These are phyloP conservation scores for Auriscalpium microsporum DNA, from an alignment of 768 basidiomycete species.

Conservation along the genomic window DNA sequence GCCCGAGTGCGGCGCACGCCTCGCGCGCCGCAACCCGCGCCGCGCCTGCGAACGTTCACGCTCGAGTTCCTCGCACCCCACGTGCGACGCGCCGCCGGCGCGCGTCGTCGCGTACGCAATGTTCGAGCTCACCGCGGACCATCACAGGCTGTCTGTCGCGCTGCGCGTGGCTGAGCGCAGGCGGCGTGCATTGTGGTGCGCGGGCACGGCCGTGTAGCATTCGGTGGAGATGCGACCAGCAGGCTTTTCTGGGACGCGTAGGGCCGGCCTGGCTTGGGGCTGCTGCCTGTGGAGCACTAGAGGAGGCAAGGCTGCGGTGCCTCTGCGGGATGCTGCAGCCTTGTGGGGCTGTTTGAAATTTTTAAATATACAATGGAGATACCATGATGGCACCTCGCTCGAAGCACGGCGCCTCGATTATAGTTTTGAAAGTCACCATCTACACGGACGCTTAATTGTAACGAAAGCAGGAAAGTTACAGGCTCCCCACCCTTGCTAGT, in stretches of 20 bases:
- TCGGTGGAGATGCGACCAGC: slow-evolving; percentile 6
- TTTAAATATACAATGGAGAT: no score
- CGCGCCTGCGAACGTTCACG: slow-evolving; percentile 54
- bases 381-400: no score
- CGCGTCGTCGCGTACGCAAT: neutral
- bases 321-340: slow-evolving; percentile 6
- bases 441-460: no score
- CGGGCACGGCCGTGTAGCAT: neutral
- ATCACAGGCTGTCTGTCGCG: slow-evolving; percentile 9
- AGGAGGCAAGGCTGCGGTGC: slow-evolving; percentile 8
- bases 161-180: slow-evolving; percentile 9
- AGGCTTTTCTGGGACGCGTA: slow-evolving; percentile 4
- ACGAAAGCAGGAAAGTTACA: no score
- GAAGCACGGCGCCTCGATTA: no score
- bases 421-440: no score
- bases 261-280: slow-evolving; percentile 1
- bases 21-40: slow-evolving; percentile 60
- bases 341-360: slow-evolving; percentile 4
- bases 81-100: neutral
- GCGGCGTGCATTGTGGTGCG: neutral
- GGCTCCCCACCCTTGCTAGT: no score
- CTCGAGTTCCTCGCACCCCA: slow-evolving; percentile 56
- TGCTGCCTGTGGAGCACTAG: slow-evolving; percentile 7
- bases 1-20: slow-evolving; percentile 46
- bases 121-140: slow-evolving; percentile 9